Evolutionary conservation across 2,329 filamentous ascomycete genomes (phyloP).

Genomic region (Colletotrichum tofieldiae): DNA sequence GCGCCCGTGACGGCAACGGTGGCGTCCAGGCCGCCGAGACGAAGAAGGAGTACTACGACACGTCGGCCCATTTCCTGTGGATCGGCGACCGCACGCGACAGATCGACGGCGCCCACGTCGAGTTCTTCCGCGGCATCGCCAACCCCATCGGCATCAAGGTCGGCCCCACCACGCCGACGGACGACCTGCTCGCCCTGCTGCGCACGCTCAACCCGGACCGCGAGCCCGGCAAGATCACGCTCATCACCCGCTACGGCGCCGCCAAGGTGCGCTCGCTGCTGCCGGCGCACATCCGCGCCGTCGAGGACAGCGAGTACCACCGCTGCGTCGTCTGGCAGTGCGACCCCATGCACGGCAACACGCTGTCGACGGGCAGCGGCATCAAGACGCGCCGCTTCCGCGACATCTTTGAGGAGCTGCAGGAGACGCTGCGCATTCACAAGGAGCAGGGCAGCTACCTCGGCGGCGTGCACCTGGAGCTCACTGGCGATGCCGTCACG

Average conservation of each 20-base stretch:
- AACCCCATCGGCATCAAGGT: slow-evolving; percentile 99
- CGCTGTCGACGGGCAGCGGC: slow-evolving; percentile 77
- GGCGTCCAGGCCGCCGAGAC: slow-evolving; percentile 57
- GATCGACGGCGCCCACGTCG: slow-evolving; percentile 92
- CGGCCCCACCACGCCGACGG: slow-evolving; percentile 84
- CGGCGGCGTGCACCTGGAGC: slow-evolving; percentile 93
- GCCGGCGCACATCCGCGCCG: slow-evolving; percentile 88
- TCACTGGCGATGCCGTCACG: slow-evolving; percentile 96
- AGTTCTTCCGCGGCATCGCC: slow-evolving; percentile 96
- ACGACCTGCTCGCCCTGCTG: slow-evolving; percentile 84
- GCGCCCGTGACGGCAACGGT: slow-evolving; percentile 54
- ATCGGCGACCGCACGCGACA: slow-evolving; percentile 97
- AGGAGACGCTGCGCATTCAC: slow-evolving; percentile 87
- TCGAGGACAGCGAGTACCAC: slow-evolving; percentile 81
- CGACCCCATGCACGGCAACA: slow-evolving; percentile 97
- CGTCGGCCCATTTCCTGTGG: slow-evolving; percentile 97
- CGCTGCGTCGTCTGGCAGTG: slow-evolving; percentile 92
- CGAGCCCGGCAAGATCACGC: slow-evolving; percentile 92
- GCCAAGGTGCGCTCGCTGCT: slow-evolving; percentile 82
- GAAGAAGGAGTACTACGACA: slow-evolving; percentile 86
- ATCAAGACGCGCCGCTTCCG: slow-evolving; percentile 95
- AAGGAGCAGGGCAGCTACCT: slow-evolving; percentile 87
- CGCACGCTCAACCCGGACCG: slow-evolving; percentile 86
- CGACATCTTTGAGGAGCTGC: slow-evolving; percentile 90
- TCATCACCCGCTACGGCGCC: slow-evolving; percentile 96